Base-by-base conservation (phyloP, 768 basidiomycete species). In the Tylopilus balloui region DNA sequence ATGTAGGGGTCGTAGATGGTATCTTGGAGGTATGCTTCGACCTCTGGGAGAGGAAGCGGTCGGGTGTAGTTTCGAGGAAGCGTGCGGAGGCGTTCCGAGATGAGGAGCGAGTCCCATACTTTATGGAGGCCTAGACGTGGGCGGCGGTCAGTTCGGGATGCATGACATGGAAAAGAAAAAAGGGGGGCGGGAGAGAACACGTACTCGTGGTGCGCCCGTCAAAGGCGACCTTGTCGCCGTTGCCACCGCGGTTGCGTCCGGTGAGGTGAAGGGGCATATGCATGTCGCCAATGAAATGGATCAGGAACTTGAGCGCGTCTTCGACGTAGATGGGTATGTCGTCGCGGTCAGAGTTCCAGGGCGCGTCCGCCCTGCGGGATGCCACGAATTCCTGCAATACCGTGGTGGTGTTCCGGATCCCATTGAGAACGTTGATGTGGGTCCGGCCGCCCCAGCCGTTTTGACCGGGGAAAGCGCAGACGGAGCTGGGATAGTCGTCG, bases 201-300 rank as follows among this genome's bases (percentile, higher is more conserved):
- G 55, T 53, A 90, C 89, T 91, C 28, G 82, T 88, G 42, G 73
- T 67, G 24, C 86, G 73, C 1, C 79, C 80, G 50, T 85, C 86
- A 63, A 88, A 96, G 12, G 71, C 60, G 23, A 93, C 89, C 58
- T 82, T 83, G 53, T 76, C 78, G 6, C 78, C 78, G 61, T 97
- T 98, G 1, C 94, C 95, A 5, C 95, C 95, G 25, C 88, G 77
- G 57, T 92, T 83, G 15, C 92, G 75, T 2, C 90, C 90, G 0
- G 88, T 88, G 31, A 99, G 77, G 66, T 99, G 95, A 46, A 99
- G 71, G 5, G 95, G 95, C 78, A 87, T 84, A 59, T 96, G 95
- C 76, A 95, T 74, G 65, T 97, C 95, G 0, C 95, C 93, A 11
- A 96, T 47, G 58, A 92, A 97, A 67, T 99, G 96, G 25, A 94